phyloP scores from a whole-genome alignment of 2,329 filamentous ascomycete species.

The Talaromyces sp. region DNA sequence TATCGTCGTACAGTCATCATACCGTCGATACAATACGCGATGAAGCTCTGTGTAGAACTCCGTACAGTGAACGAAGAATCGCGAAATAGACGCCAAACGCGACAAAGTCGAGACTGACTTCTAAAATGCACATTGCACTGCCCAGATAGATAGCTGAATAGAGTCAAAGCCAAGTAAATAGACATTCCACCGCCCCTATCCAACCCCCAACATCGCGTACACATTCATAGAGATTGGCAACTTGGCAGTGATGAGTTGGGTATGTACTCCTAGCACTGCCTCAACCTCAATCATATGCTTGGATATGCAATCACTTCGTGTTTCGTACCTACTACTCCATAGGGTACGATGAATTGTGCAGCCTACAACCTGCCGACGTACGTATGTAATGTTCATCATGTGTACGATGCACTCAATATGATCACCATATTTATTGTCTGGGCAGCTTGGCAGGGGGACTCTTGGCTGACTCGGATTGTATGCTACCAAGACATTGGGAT shows the following conservation, averaged over 20 bases:
- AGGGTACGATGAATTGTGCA: background rate
- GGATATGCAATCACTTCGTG: too few species aligned
- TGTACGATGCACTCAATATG: background rate
- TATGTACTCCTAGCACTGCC: constrained; percentile 1
- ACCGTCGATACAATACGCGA: background rate
- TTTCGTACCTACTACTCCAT: too few species aligned
- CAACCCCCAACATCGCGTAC: background rate
- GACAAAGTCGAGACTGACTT: background rate
- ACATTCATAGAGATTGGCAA: background rate
- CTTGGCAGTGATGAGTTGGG: constrained; percentile 4
- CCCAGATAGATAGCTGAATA: background rate
- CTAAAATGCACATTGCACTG: background rate
- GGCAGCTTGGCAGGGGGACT: constrained; percentile 16
- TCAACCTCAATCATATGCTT: background rate
- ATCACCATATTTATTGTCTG: constrained; percentile 18
- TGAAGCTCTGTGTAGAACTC: background rate
- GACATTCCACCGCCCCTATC: background rate
- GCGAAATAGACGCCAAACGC: constrained; percentile 8
- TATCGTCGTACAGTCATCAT: background rate
- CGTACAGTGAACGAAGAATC: background rate
- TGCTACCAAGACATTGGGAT: constrained; percentile 10
- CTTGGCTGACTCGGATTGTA: constrained; percentile 3
- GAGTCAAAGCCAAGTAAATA: constrained; percentile 1
- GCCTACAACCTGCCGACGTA: background rate
- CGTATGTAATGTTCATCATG: background rate